phyloP scores from a whole-genome alignment of 1,284 basidiomycete genomes.

The Microbotryum violaceum region DNA sequence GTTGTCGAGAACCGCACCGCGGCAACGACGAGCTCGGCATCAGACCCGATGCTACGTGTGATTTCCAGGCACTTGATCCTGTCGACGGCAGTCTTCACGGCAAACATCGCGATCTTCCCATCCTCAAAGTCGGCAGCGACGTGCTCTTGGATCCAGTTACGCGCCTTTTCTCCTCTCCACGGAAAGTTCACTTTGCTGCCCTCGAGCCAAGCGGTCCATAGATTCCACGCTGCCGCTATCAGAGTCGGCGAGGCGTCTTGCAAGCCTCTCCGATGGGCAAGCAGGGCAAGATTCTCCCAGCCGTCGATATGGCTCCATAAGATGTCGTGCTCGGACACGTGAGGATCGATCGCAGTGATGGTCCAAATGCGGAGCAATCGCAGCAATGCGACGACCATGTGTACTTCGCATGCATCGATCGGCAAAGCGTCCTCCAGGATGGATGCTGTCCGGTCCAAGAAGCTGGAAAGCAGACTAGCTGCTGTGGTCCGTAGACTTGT shows the following conservation, averaged over 20 bases:
- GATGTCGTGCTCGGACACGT: conserved; percentile 77
- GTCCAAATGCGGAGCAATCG: conserved; percentile 62
- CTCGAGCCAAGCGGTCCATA: conserved; percentile 56
- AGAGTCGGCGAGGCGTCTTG: conserved; percentile 34
- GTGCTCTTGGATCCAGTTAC: conserved; percentile 10
- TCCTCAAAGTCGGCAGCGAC: conserved; percentile 6
- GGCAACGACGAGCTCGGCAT: neutral
- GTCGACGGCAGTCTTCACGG: neutral
- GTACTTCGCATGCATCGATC: neutral
- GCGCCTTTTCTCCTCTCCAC: conserved; percentile 57
- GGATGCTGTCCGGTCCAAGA: conserved; percentile 33
- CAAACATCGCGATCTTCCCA: neutral
- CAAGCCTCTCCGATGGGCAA: neutral
- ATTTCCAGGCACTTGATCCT: neutral
- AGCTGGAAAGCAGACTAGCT: conserved; percentile 45
- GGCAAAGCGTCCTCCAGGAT: neutral
- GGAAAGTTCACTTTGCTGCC: conserved; percentile 64
- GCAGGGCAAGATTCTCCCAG: conserved; percentile 58
- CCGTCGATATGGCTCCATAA: conserved; percentile 76
- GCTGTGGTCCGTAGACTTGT: conserved; percentile 32
- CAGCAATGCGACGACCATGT: conserved; percentile 1
- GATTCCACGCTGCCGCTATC: conserved; percentile 38
- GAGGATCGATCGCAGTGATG: conserved; percentile 76
- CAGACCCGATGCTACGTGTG: neutral
- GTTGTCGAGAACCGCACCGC: conserved; percentile 12